A percentile compares a stretch with the other conserved stretches of the same genome.
phyloP scores from a whole-genome alignment of 2,329 filamentous ascomycete species.

The Dactylonectria macrodidyma region DNA sequence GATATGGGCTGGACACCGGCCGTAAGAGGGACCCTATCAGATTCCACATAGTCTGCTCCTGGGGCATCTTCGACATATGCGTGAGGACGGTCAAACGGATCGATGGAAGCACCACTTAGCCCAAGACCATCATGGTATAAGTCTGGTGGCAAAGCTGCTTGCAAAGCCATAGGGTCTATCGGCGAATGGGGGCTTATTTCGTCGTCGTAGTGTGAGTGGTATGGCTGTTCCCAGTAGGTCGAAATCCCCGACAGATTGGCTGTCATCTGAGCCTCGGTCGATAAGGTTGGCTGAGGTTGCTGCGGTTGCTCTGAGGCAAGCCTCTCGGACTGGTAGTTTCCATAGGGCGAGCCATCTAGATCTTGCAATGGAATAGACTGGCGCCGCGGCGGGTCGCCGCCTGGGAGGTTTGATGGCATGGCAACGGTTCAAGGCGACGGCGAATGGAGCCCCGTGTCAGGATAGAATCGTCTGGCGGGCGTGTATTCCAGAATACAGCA shows the following conservation, averaged over 20 bases:
- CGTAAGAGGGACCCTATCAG: conserved; percentile 72
- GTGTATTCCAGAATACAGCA: conserved; percentile 36
- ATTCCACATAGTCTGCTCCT: conserved; percentile 63
- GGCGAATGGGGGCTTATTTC: conserved; percentile 61
- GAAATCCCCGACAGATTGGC: conserved; percentile 61
- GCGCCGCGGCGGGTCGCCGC: conserved; percentile 46
- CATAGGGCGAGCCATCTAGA: conserved; percentile 55
- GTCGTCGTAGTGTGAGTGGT: conserved; percentile 56
- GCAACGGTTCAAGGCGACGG: conserved; percentile 24
- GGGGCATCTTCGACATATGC: conserved; percentile 54
- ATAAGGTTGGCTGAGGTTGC: conserved; percentile 22
- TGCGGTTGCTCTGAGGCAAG: conserved; percentile 30
- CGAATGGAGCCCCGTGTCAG: conserved; percentile 41
- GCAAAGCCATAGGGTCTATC: conserved; percentile 67
- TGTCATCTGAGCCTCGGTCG: conserved; percentile 38
- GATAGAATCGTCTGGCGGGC: conserved; percentile 27
- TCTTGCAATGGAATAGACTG: conserved; percentile 81
- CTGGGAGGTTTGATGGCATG: conserved; percentile 51
- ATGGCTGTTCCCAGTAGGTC: conserved; percentile 68
- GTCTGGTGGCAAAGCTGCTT: conserved; percentile 69
- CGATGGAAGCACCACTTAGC: conserved; percentile 39
- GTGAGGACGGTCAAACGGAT: conserved; percentile 51
- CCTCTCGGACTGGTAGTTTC: conserved; percentile 28
- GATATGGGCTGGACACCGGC: conserved; percentile 70
- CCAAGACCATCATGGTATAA: conserved; percentile 53